Percentiles rank a stretch among this genome's conserved stretches.
These are phyloP conservation scores for Colletotrichum noveboracense DNA, from an alignment of 2,329 filamentous ascomycete genomes.

Conservation along the genomic window DNA sequence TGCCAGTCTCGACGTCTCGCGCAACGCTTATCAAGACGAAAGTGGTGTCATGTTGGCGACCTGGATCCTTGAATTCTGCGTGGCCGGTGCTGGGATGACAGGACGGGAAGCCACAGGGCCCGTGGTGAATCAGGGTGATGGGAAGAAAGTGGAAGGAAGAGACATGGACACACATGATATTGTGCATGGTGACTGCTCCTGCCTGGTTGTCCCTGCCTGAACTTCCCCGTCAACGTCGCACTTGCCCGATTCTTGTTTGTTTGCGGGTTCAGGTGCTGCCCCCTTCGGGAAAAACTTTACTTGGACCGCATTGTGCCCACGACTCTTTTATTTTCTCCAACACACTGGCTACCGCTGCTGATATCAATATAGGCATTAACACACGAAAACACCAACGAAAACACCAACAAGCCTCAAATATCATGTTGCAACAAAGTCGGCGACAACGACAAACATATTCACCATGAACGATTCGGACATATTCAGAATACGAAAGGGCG, in stretches of 20 bases:
- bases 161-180: not conserved
- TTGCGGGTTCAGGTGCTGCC: not conserved
- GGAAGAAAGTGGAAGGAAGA: not conserved
- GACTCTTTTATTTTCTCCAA: not conserved
- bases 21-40: not conserved
- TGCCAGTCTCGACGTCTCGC: not conserved
- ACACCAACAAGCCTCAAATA: not conserved
- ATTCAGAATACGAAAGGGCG: not conserved
- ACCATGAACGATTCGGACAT: not conserved
- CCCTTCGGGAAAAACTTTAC: not conserved
- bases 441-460: not conserved
- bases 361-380: not conserved
- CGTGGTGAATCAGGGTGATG: not conserved
- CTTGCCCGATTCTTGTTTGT: conserved; percentile 9
- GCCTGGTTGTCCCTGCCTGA: not conserved
- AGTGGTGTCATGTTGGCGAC: not conserved
- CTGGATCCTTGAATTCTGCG: not conserved
- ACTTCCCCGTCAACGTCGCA: not conserved
- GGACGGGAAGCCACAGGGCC: conserved; percentile 11
- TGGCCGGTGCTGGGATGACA: not conserved
- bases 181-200: not conserved
- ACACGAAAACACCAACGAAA: not conserved
- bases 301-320: not conserved
- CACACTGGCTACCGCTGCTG: not conserved
- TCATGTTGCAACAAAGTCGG: not conserved